Base-by-base conservation (phyloP, 2,329 filamentous ascomycete species). In the Monosporascus sp. region DNA sequence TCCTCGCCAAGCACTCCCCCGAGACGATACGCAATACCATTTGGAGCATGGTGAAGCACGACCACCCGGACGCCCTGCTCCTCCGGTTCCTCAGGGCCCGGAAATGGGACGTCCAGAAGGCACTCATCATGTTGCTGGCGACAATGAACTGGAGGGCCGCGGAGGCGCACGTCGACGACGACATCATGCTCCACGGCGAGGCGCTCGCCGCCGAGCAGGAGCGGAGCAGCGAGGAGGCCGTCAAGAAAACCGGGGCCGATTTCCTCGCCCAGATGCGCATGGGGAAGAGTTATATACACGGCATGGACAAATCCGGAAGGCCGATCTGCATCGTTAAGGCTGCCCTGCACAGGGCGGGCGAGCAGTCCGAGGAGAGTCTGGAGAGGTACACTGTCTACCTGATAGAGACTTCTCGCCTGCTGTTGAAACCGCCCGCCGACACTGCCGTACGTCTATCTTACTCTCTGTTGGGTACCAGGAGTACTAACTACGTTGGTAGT, bases 61-160 rank as follows among this genome's bases (percentile, higher is more conserved):
- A 99, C 66, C 85, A 97, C 67, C 94, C 94, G 0, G 94, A 99
- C 72, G 88, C 87, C 2, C 76, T 95, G 18, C 74, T 93, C 17
- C 74, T 96, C 53, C 85, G 91, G 43, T 96, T 96, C 70, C 76
- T 96, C 53, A 80, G 91, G 50, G 91, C 91, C n/a, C 81, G 91
- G 46, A 96, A 96, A 72, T 99, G 94, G 94, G 90, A 99, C 66
- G 85, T 96, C 18, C 87, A 96, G 50, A 91, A 90, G 68, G 94
- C 94, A 4, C 78, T 97, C 25, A 81, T 96, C 60, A 99, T 99
- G 94, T 75, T 97, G 70, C 81, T 99, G 44, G 90, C 90, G 2
- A 96, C 94, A 1, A 89, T 97, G 82, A 88, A 90, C 69, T 99
- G 94, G 94, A 85, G 94, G 59, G 74, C 85, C 53, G 78, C 81